These are phyloP conservation scores for Colletotrichum aenigma DNA, from an alignment of 2,329 filamentous ascomycete genomes.

Conservation along the genomic window DNA sequence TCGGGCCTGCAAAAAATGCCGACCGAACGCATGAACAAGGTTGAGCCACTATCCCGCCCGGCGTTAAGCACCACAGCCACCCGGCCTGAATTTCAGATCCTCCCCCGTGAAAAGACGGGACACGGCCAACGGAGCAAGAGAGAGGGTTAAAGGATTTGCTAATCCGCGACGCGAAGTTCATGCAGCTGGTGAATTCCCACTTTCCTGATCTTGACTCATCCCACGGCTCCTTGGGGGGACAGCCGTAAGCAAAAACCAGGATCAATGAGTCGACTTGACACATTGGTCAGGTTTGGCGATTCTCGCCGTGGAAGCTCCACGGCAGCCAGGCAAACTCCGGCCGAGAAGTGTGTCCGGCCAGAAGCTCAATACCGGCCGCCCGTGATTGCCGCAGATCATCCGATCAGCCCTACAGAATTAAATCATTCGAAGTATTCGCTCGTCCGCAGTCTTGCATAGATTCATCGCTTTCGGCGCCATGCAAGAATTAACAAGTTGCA, in stretches of 20 bases:
- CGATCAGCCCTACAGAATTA: background rate
- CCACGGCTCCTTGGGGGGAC: accelerated
- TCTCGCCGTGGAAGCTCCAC: background rate
- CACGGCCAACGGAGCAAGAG: background rate
- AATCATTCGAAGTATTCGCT: background rate
- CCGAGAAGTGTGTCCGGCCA: background rate
- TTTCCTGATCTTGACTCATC: background rate
- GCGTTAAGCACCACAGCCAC: background rate
- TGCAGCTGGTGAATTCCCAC: background rate
- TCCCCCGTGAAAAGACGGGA: background rate
- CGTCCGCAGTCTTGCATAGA: background rate
- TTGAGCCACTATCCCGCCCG: background rate
- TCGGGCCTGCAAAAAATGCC: background rate
- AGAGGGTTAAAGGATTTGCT: background rate
- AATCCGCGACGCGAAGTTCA: background rate
- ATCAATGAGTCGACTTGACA: background rate
- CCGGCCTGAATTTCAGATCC: background rate
- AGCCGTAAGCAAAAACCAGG: background rate
- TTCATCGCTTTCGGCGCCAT: background rate
- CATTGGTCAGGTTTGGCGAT: background rate
- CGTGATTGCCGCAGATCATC: background rate
- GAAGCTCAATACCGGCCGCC: background rate
- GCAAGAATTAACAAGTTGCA: background rate
- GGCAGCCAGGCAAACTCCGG: background rate
- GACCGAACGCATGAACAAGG: background rate